Percentiles rank a stretch among this genome's conserved stretches.
phyloP scores from a whole-genome alignment of 2,329 filamentous ascomycete species.

The Neopestalotiopsis sp. region DNA sequence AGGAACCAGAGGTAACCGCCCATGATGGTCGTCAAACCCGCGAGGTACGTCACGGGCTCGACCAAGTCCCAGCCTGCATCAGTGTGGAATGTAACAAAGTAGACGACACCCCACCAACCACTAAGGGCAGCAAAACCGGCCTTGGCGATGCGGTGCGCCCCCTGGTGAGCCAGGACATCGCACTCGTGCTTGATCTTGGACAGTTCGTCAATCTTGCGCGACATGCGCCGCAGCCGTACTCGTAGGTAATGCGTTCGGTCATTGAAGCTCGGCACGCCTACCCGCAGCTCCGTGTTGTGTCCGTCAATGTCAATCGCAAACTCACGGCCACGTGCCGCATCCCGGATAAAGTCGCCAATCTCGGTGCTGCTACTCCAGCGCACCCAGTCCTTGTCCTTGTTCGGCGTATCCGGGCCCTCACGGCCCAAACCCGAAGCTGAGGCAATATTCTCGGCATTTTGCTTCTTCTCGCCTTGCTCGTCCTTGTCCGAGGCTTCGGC shows the following conservation, averaged over 20 bases:
- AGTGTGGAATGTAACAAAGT: constrained; percentile 73
- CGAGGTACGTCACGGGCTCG: constrained; percentile 89
- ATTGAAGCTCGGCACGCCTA: constrained; percentile 85
- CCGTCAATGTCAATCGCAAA: constrained; percentile 87
- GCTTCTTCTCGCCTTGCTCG: constrained; percentile 44
- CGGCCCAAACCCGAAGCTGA: constrained; percentile 74
- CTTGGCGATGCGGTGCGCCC: constrained; percentile 80
- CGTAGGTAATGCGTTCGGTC: constrained; percentile 91
- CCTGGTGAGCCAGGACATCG: constrained; percentile 76
- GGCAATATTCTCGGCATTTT: constrained; percentile 58
- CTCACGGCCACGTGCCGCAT: constrained; percentile 83
- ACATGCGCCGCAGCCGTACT: constrained; percentile 75
- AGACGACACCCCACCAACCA: constrained; percentile 84
- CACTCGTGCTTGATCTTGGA: constrained; percentile 82
- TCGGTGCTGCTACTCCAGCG: constrained; percentile 90
- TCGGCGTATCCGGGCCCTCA: constrained; percentile 52
- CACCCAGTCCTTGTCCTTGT: constrained; percentile 70
- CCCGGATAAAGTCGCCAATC: constrained; percentile 91
- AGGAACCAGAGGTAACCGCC: constrained; percentile 93
- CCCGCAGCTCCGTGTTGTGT: constrained; percentile 65
- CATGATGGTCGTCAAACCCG: constrained; percentile 85
- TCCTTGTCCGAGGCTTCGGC: constrained; percentile 77
- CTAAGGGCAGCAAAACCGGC: constrained; percentile 77
- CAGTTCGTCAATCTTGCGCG: constrained; percentile 70
- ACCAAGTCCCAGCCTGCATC: constrained; percentile 89